Conservation (phyloP, 495 filamentous ascomycete species). For the Letharia columbiana region DNA sequence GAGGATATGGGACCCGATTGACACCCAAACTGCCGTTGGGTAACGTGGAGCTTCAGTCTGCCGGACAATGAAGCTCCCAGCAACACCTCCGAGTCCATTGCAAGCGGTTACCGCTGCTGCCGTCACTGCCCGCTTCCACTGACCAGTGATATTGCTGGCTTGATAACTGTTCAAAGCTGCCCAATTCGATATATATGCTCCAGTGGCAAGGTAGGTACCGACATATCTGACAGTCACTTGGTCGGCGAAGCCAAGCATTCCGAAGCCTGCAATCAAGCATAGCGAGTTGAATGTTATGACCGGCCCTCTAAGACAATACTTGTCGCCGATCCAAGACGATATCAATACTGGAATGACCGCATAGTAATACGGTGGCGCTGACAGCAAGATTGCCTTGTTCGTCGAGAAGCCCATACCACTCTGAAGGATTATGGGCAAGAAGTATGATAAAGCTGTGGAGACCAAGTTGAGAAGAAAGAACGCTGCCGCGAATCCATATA, state of each 20-base stretch:
- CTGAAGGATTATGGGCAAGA: slow-evolving; percentile 63
- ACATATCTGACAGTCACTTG: slow-evolving; percentile 64
- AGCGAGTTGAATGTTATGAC: slow-evolving; percentile 67
- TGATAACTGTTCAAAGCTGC: slow-evolving; percentile 67
- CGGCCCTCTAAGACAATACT: slow-evolving; percentile 54
- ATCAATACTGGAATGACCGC: slow-evolving; percentile 61
- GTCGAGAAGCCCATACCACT: slow-evolving; percentile 62
- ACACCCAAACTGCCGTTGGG: slow-evolving; percentile 62
- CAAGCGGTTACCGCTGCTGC: slow-evolving; percentile 60
- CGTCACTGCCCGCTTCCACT: slow-evolving; percentile 70
- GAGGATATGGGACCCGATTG: slow-evolving; percentile 60
- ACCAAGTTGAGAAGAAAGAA: slow-evolving; percentile 62
- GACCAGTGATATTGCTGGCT: slow-evolving; percentile 60
- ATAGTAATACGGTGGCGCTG: slow-evolving; percentile 71
- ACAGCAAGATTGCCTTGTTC: slow-evolving; percentile 59
- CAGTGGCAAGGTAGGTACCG: slow-evolving; percentile 66
- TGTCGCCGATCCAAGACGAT: slow-evolving; percentile 60
- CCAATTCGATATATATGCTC: slow-evolving; percentile 75
- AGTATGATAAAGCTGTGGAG: slow-evolving; percentile 56
- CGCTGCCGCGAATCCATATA: slow-evolving; percentile 63
- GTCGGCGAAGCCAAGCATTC: slow-evolving; percentile 61
- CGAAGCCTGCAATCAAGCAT: slow-evolving; percentile 62
- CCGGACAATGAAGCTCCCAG: slow-evolving; percentile 65
- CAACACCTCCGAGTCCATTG: slow-evolving; percentile 69
- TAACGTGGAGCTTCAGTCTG: slow-evolving; percentile 60